Conservation (phyloP, 768 basidiomycete genomes). For the Amanita fuliginea region DNA sequence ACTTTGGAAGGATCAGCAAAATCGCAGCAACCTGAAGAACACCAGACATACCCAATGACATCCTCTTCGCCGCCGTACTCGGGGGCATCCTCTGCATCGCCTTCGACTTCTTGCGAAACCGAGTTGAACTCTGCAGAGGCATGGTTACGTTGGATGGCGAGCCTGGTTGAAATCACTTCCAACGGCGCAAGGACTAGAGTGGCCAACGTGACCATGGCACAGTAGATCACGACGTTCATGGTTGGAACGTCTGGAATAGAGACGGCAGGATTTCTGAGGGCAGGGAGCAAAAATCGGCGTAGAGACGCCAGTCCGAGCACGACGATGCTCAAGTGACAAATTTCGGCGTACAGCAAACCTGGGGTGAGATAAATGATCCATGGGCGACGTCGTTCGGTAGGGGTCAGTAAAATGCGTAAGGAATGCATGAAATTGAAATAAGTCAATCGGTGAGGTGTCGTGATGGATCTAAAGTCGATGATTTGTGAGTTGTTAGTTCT, state of each 20-base stretch:
- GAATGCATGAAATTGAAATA: conserved; percentile 48
- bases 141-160: conserved; percentile 81
- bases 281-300: conserved; percentile 34
- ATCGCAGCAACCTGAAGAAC: conserved; percentile 3
- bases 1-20: conserved; percentile 21
- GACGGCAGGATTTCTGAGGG: conserved; percentile 21
- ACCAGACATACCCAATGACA: conserved; percentile 59
- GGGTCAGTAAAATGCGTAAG: conserved; percentile 64
- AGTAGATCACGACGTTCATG: conserved; percentile 42
- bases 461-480: conserved; percentile 50
- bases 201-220: conserved; percentile 43
- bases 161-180: conserved; percentile 68
- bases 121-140: conserved; percentile 66
- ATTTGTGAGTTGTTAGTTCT: conserved; percentile 6
- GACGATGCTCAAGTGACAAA: conserved; percentile 33
- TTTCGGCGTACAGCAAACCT: conserved; percentile 52
- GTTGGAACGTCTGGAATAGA: conserved; percentile 32
- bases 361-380: conserved; percentile 80
- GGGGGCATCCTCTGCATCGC: conserved; percentile 43
- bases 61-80: conserved; percentile 75
- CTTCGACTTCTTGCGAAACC: conserved; percentile 62
- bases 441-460: conserved; percentile 68
- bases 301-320: conserved; percentile 37
- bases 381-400: conserved; percentile 67
- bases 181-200: conserved; percentile 58